Evolutionary conservation across 2,329 filamentous ascomycete genomes (phyloP).

Genomic region (Colletotrichum orchidophilum): DNA sequence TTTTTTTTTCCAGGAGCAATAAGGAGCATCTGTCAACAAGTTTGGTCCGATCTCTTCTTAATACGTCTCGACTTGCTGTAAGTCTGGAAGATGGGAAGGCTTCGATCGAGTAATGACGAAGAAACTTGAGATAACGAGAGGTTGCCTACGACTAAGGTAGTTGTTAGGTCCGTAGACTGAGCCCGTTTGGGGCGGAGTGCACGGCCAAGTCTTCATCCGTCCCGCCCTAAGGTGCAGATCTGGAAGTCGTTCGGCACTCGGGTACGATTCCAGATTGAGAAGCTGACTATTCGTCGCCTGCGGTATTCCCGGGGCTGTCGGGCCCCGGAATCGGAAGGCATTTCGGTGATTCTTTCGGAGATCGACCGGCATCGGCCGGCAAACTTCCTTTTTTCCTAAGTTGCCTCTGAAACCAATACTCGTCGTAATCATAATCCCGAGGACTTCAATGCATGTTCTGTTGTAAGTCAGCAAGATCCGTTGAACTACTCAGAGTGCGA

Average conservation of each 20-base stretch:
- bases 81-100: neutral
- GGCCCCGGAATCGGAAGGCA: neutral
- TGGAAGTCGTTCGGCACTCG: conserved; percentile 9
- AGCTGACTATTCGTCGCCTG: neutral
- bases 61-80: neutral
- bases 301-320: neutral
- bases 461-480: neutral
- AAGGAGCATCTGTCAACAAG: neutral
- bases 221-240: neutral
- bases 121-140: neutral
- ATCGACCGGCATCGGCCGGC: neutral
- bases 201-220: neutral
- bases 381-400: neutral
- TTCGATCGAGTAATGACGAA: neutral
- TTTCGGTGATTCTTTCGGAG: neutral
- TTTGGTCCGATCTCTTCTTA: neutral
- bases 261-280: neutral
- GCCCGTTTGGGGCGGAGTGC: neutral
- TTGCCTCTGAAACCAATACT: neutral
- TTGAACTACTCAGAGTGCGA: no score
- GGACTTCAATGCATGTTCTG: neutral
- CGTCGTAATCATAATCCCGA: neutral
- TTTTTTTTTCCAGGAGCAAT: neutral
- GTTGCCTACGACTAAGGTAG: no score
- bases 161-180: neutral